Conservation (phyloP, 2,329 filamentous ascomycete genomes). For the Beauveria sp. region DNA sequence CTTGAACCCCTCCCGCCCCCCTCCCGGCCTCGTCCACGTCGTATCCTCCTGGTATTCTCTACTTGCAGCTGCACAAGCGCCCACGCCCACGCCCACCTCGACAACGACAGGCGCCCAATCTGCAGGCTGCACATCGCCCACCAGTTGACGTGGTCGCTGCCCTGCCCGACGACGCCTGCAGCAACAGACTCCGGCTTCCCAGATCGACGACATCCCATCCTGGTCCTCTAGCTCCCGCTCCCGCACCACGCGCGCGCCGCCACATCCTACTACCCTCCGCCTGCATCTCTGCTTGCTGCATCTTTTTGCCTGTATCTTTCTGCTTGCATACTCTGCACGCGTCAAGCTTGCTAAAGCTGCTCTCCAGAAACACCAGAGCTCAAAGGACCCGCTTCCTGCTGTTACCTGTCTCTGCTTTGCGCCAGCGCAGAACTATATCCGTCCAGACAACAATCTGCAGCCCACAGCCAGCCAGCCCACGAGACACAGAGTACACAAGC, state of each 20-base stretch:
- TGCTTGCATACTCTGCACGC: not conserved
- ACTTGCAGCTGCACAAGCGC: conserved; percentile 3
- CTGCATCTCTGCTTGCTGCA: conserved; percentile 5
- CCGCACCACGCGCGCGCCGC: conserved; percentile 8
- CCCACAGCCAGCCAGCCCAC: not conserved
- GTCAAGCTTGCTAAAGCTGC: not conserved
- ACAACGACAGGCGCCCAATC: conserved; percentile 3
- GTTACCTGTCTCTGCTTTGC: not conserved
- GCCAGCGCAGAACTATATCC: not conserved
- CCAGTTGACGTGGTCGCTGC: conserved; percentile 6
- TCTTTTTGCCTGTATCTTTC: not conserved
- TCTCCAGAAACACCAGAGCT: not conserved
- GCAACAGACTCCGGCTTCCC: not conserved
- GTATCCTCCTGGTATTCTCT: not conserved
- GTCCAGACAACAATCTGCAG: not conserved
- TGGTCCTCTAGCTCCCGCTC: conserved; percentile 9
- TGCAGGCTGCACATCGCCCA: conserved; percentile 3
- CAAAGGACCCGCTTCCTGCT: not conserved
- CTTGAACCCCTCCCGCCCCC: not conserved
- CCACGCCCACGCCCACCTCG: conserved; percentile 7
- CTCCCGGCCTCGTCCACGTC: not conserved
- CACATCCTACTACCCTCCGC: not conserved
- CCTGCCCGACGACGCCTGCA: not conserved
- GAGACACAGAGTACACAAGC: conserved; percentile 4
- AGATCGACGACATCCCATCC: not conserved